Percentiles rank a stretch among this genome's conserved stretches.
phyloP scores from a whole-genome alignment of 208 protist genomes.

The Trypanosoma rangeli region DNA sequence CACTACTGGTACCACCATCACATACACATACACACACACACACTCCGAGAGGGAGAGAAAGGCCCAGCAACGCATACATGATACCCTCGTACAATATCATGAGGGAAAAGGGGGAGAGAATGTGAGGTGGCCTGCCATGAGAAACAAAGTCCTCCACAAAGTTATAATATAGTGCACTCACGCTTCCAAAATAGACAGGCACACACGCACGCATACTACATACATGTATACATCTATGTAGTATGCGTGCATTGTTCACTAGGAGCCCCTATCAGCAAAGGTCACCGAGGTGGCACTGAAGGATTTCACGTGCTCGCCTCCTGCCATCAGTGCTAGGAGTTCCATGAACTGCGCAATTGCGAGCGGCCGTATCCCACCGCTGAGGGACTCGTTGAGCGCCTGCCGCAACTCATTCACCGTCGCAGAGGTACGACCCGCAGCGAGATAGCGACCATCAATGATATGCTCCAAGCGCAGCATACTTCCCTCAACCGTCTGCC shows the following conservation, averaged over 20 bases:
- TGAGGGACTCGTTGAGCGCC: slow-evolving; percentile 69
- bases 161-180: too few species aligned
- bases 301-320: slow-evolving; percentile 74
- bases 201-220: background rate
- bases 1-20: background rate
- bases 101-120: too few species aligned
- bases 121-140: too few species aligned
- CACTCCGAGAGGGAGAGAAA: slow-evolving; percentile 1
- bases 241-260: too few species aligned
- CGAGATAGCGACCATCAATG: slow-evolving; percentile 51
- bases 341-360: slow-evolving; percentile 76
- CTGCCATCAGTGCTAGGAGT: slow-evolving; percentile 69
- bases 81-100: too few species aligned
- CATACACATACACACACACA: background rate
- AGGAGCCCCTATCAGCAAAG: slow-evolving; percentile 32
- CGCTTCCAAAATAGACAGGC: too few species aligned
- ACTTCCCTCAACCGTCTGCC: slow-evolving; percentile 81
- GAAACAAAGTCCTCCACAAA: too few species aligned
- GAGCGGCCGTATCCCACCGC: slow-evolving; percentile 49
- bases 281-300: slow-evolving; percentile 72
- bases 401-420: slow-evolving; percentile 67
- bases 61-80: background rate
- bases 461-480: slow-evolving; percentile 74
- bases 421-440: slow-evolving; percentile 40
- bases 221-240: slow-evolving; percentile 5